Conservation (phyloP, 805 yeast species). For the Cyberlindnera mrakii region DNA sequence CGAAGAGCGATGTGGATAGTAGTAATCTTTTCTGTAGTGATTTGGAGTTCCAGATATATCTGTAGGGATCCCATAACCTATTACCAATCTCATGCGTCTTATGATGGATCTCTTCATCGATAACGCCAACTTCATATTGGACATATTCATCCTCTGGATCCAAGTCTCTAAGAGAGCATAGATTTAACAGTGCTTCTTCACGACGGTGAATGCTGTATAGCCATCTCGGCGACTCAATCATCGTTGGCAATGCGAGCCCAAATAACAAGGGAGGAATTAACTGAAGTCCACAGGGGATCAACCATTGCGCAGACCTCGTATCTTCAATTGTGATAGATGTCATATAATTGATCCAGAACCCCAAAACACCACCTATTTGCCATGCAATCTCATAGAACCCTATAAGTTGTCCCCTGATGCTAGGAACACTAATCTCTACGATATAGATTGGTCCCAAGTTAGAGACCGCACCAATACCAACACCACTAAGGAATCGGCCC, state of each 20-base stretch:
- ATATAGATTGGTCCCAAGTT: slow-evolving; percentile 43
- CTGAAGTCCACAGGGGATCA: slow-evolving; percentile 41
- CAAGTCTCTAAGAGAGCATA: slow-evolving; percentile 33
- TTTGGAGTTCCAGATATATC: slow-evolving; percentile 25
- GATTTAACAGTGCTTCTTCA: slow-evolving; percentile 29
- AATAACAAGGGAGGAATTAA: slow-evolving; percentile 34
- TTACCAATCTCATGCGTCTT: slow-evolving; percentile 21
- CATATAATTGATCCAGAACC: slow-evolving; percentile 3
- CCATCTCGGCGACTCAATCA: slow-evolving; percentile 41
- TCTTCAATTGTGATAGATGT: neutral
- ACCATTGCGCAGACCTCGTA: slow-evolving; percentile 33
- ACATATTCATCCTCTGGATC: slow-evolving; percentile 33
- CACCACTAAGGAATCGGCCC: slow-evolving; percentile 42
- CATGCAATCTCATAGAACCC: slow-evolving; percentile 5
- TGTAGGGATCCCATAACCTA: slow-evolving; percentile 35
- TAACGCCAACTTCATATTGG: slow-evolving; percentile 31
- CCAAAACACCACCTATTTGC: slow-evolving; percentile 3
- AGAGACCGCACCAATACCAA: slow-evolving; percentile 47
- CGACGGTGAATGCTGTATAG: slow-evolving; percentile 29
- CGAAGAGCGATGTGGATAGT: slow-evolving; percentile 33
- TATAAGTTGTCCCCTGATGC: slow-evolving; percentile 33
- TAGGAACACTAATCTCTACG: slow-evolving; percentile 38
- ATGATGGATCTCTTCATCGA: slow-evolving; percentile 20
- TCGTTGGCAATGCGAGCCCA: slow-evolving; percentile 31
- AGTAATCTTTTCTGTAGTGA: slow-evolving; percentile 29